Base-by-base conservation (phyloP, 768 basidiomycete species). In the Boletus coccyginus region DNA sequence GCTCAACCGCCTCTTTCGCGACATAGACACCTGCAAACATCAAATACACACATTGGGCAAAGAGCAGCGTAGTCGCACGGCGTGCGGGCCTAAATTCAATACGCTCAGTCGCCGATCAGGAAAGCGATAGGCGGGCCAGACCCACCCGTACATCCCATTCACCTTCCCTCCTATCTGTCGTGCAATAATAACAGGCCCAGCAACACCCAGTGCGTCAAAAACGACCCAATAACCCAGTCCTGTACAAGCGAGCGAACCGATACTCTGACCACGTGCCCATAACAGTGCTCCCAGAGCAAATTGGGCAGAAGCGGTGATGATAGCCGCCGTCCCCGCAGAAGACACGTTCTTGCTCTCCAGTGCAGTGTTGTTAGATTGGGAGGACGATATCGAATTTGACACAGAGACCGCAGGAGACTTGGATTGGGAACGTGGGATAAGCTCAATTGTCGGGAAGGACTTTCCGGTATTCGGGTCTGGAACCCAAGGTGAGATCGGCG, bases 221-320 rank as follows among this genome's bases (percentile, higher is more conserved):
- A 98, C 94, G 24, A 96, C 85, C 86, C 96, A 90, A 68, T 99
- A 99, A 0, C 96, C 97, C 17, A 99, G 71, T 0, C 94, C 97
- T 1, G 96, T 96, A 53, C 88, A 86, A 9, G 88, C 80, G 31
- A 98, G 74, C 46, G 92, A 94, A 17, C 94, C 94, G 21, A 85
- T 82, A 57, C 87, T 85, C 71, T 99, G 97, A 2, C 94, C 95
- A 24, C 78, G 79, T 0, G 94, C 87, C 97, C 97, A 99, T 10
- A 98, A 59, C 65, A 80, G 83, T 3, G 84, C 85, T 0, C 90
- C 90, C 2, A 91, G 72, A 5, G 80, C 59, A 52, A 91, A 88
- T 61, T 90, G 84, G 1, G 70, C 70, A 2, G 62, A 65, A 0
- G 72, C 67, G 12, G 59, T 66, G 45, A 60, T 19, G 36, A 52